Evolutionary conservation across 2,329 filamentous ascomycete species (phyloP).

Genomic region (Diaporthe ilicicola): DNA sequence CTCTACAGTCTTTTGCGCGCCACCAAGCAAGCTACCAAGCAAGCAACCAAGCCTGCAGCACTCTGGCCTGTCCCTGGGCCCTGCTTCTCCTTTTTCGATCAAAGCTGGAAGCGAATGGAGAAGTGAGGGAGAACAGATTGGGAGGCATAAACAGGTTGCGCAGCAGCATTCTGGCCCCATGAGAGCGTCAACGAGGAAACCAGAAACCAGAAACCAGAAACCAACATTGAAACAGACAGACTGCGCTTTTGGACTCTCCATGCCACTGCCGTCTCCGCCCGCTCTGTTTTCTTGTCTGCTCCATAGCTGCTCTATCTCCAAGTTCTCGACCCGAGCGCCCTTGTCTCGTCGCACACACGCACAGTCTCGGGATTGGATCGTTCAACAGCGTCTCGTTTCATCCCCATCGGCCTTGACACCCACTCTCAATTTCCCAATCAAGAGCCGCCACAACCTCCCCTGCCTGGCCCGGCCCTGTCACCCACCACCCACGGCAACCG

Average conservation of each 20-base stretch:
- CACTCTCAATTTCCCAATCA: conserved; percentile 36
- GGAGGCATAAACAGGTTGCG: background rate
- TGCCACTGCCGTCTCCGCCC: background rate
- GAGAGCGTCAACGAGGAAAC: background rate
- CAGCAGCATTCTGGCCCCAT: background rate
- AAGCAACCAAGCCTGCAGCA: background rate
- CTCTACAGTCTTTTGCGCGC: conserved; percentile 8
- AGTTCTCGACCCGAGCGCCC: conserved; percentile 16
- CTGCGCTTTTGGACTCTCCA: background rate
- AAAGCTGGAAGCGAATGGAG: background rate
- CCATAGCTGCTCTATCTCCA: conserved; percentile 13
- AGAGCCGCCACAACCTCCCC: conserved; percentile 35
- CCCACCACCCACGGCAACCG: background rate
- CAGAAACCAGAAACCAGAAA: background rate
- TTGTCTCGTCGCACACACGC: conserved; percentile 14
- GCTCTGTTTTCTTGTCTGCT: conserved; percentile 6
- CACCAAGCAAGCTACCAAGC: conserved; percentile 5
- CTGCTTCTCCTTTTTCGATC: background rate
- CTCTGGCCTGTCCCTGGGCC: background rate
- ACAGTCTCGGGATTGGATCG: conserved; percentile 36
- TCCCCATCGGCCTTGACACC: conserved; percentile 31
- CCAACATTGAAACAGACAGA: background rate
- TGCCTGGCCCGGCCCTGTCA: conserved; percentile 5
- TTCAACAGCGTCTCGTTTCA: conserved; percentile 29
- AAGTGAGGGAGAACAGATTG: background rate